Evolutionary conservation across 306 rosid genomes (phyloP).

Genomic region (Begonia peltatifolia): DNA sequence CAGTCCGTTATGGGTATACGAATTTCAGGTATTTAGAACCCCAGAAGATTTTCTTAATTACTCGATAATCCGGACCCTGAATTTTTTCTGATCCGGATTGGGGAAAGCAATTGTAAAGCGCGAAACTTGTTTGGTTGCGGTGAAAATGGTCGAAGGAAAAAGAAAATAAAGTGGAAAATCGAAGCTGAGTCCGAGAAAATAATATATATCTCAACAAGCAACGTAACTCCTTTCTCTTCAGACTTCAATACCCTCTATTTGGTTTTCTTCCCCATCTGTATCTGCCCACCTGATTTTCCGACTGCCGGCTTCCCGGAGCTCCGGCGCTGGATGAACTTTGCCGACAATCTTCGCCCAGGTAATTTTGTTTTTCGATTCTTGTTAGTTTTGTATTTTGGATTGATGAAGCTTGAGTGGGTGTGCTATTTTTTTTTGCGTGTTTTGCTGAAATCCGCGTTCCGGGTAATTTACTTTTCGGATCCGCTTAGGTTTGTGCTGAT

Average conservation of each 20-base stretch:
- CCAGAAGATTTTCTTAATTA: too few relatives aligned
- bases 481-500: not conserved
- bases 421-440: not conserved
- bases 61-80: too few relatives aligned
- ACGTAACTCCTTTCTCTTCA: not conserved
- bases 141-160: not conserved
- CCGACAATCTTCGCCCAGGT: not conserved
- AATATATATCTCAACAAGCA: not conserved
- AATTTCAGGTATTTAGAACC: too few relatives aligned
- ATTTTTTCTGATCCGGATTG: too few relatives aligned
- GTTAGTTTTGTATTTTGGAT: not conserved
- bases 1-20: too few relatives aligned
- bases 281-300: not conserved
- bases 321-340: not conserved
- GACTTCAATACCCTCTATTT: not conserved
- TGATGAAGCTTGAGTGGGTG: not conserved
- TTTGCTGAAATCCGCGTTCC: not conserved
- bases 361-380: not conserved
- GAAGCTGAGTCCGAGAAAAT: not conserved
- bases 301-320: not conserved
- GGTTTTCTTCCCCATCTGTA: not conserved
- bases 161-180: not conserved
- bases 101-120: not conserved
- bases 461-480: not conserved
- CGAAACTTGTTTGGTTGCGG: not conserved